Evolutionary conservation across 148 eudicot species (phyloP).

Genomic region (Nepenthes gracilis): DNA sequence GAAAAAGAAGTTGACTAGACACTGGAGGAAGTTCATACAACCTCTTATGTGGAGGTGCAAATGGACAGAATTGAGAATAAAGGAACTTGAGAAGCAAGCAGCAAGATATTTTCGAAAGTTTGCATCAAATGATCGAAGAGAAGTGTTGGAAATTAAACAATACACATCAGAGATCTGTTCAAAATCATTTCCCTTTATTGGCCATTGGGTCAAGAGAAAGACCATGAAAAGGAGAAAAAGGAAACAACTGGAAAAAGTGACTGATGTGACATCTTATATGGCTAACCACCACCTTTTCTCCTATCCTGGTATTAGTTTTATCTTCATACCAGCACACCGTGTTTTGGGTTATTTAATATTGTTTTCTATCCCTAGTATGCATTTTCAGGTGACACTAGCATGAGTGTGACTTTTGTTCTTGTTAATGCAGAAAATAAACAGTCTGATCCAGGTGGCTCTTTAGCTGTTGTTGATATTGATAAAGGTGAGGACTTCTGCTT

Average conservation of each 20-base stretch:
- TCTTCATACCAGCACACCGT: neutral
- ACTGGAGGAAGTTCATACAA: conserved; percentile 82
- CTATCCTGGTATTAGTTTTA: conserved; percentile 36
- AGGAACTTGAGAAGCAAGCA: conserved; percentile 67
- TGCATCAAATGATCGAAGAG: conserved; percentile 36
- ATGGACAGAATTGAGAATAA: conserved; percentile 86
- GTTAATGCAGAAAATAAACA: conserved; percentile 58
- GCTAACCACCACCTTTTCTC: conserved; percentile 79
- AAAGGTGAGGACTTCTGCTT: conserved; percentile 35
- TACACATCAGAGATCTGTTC: conserved; percentile 38
- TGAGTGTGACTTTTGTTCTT: conserved; percentile 10
- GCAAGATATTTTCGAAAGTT: conserved; percentile 43
- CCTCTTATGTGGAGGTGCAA: conserved; percentile 99
- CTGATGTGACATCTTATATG: conserved; percentile 49
- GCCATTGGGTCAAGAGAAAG: conserved; percentile 30
- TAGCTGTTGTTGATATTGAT: conserved; percentile 33
- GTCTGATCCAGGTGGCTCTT: conserved; percentile 49
- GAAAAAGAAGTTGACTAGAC: conserved; percentile 63
- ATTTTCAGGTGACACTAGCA: neutral
- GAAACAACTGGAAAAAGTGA: conserved; percentile 53
- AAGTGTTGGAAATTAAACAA: conserved; percentile 34
- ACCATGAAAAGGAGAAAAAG: conserved; percentile 73
- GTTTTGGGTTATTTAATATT: conserved; percentile 3
- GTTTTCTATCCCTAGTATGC: neutral
- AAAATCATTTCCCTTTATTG: conserved; percentile 37